These are phyloP conservation scores for Hypomyces rosellus DNA, from an alignment of 2,329 filamentous ascomycete genomes.

Conservation along the genomic window DNA sequence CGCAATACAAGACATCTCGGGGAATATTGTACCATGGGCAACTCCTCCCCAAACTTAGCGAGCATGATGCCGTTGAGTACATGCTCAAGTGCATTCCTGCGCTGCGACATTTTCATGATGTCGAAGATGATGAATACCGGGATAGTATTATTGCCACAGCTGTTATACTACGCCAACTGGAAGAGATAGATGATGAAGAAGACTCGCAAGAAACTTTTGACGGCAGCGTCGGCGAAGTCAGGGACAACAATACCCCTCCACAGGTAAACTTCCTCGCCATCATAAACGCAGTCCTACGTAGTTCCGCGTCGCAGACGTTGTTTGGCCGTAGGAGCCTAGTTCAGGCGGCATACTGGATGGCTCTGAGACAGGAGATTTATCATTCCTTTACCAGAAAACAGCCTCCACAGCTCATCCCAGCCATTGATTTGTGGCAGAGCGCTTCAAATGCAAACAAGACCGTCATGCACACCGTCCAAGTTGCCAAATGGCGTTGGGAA, in stretches of 20 bases:
- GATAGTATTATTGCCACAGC: conserved; percentile 36
- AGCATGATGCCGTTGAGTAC: conserved; percentile 35
- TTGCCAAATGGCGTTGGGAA: conserved; percentile 36
- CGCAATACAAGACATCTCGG: conserved; percentile 29
- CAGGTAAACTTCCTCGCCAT: conserved; percentile 35
- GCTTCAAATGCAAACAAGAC: conserved; percentile 34
- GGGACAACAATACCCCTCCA: neutral
- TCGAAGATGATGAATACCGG: conserved; percentile 31
- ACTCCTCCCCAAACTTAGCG: conserved; percentile 27
- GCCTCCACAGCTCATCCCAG: conserved; percentile 31
- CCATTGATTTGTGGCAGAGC: conserved; percentile 27
- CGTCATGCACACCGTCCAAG: conserved; percentile 35
- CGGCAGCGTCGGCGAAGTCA: neutral
- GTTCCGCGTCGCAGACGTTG: conserved; percentile 30
- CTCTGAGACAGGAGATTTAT: conserved; percentile 34
- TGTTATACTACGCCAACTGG: conserved; percentile 34
- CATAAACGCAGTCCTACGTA: conserved; percentile 33
- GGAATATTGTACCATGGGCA: conserved; percentile 34
- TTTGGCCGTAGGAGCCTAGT: conserved; percentile 30
- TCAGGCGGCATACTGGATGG: conserved; percentile 37
- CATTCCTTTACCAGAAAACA: conserved; percentile 34
- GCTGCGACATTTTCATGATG: conserved; percentile 30
- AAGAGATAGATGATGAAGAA: conserved; percentile 36
- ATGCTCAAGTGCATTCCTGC: conserved; percentile 35
- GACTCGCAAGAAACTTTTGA: conserved; percentile 14